Evolutionary conservation across 2,329 filamentous ascomycete species (phyloP).

Genomic region (Talaromyces sp.): DNA sequence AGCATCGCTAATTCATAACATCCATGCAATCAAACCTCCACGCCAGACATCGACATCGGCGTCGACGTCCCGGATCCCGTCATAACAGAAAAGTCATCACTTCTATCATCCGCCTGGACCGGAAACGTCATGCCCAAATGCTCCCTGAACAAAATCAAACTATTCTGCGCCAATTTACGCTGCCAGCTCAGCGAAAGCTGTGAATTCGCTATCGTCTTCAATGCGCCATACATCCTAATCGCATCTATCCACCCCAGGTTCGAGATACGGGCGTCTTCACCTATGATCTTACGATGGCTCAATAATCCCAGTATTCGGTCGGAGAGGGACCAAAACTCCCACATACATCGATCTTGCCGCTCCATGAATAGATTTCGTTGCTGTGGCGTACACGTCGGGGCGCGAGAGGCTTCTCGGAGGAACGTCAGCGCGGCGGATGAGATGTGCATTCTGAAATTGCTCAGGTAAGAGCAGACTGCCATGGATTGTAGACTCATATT

Average conservation of each 20-base stretch:
- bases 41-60: not conserved
- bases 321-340: not conserved
- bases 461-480: not conserved
- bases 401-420: not conserved
- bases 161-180: not conserved
- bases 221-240: not conserved
- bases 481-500: not conserved
- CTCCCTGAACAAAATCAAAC: not conserved
- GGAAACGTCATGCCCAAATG: not conserved
- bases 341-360: not conserved
- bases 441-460: not conserved
- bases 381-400: not conserved
- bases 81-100: not conserved
- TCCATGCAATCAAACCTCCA: not conserved
- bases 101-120: not conserved
- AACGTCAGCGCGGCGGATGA: not conserved
- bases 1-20: not conserved
- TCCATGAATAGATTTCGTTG: not conserved
- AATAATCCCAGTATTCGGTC: not conserved
- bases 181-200: not conserved
- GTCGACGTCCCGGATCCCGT: not conserved
- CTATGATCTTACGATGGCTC: not conserved
- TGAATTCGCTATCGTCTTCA: not conserved
- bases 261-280: not conserved
- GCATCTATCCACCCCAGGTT: not conserved